These are phyloP conservation scores for Leccinum pachyderme DNA, from an alignment of 1,284 basidiomycete species.

Conservation along the genomic window DNA sequence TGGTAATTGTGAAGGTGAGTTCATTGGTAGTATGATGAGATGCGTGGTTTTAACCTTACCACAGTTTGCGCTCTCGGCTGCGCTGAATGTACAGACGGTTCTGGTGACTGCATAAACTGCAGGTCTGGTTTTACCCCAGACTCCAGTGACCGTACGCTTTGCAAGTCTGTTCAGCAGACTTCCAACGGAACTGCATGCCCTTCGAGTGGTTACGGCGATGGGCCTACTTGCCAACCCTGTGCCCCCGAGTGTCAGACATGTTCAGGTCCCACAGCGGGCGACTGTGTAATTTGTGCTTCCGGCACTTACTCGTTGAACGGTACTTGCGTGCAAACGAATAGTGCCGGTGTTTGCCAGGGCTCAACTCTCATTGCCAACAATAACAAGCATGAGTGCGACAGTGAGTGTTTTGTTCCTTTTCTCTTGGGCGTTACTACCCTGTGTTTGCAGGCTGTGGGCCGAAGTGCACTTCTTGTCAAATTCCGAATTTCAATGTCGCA, in stretches of 20 bases:
- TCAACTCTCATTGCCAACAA: conserved; percentile 76
- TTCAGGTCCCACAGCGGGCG: conserved; percentile 61
- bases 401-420: conserved; percentile 44
- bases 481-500: conserved; percentile 64
- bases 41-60: conserved; percentile 14
- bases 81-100: conserved; percentile 59
- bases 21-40: background rate
- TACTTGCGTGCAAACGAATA: conserved; percentile 61
- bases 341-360: conserved; percentile 68
- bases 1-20: conserved; percentile 70
- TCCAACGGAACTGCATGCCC: conserved; percentile 60
- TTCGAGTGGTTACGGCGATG: conserved; percentile 59
- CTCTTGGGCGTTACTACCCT: background rate
- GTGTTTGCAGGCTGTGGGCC: conserved; percentile 60
- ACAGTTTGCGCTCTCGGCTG: conserved; percentile 73
- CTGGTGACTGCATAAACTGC: conserved; percentile 72
- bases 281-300: conserved; percentile 65
- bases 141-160: conserved; percentile 65
- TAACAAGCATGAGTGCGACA: conserved; percentile 74
- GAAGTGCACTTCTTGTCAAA: conserved; percentile 75
- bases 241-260: conserved; percentile 70
- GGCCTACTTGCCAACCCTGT: conserved; percentile 56
- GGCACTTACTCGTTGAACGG: conserved; percentile 63
- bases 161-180: conserved; percentile 51
- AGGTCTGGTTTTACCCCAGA: conserved; percentile 63